Percentiles rank a stretch among this genome's conserved stretches.
phyloP scores from a whole-genome alignment of 331 rosid species.

The Acacia concinna region DNA sequence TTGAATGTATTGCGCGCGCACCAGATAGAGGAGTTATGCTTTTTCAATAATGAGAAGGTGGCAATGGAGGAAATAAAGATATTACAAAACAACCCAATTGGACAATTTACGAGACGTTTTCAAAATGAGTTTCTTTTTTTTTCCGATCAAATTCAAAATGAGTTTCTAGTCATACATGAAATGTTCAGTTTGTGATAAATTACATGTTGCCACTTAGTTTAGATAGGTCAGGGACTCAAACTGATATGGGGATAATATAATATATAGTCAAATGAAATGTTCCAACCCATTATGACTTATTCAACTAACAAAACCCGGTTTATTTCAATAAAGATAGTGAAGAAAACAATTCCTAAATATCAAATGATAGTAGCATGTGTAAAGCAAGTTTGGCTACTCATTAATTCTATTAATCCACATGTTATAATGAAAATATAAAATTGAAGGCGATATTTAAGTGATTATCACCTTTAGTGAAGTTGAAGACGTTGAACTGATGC shows the following conservation, averaged over 20 bases:
- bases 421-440: not conserved
- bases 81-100: not conserved
- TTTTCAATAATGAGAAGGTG: not conserved
- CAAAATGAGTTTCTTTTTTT: not conserved
- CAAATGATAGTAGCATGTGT: not conserved
- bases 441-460: not conserved
- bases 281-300: not conserved
- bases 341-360: not conserved
- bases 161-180: not conserved
- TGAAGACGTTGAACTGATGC: conserved; percentile 43
- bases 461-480: conserved; percentile 45
- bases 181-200: not conserved
- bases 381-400: not conserved
- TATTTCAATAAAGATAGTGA: not conserved
- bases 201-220: not conserved
- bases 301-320: not conserved
- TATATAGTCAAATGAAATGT: too few relatives aligned
- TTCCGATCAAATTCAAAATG: too few relatives aligned
- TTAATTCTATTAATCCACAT: not conserved
- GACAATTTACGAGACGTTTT: not conserved
- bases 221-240: not conserved
- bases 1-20: too few relatives aligned
- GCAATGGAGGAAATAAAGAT: not conserved
- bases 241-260: not conserved
- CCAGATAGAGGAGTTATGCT: not conserved